phyloP scores from a whole-genome alignment of 192 early-diverging fungal species.

The Backusella macrospora region DNA sequence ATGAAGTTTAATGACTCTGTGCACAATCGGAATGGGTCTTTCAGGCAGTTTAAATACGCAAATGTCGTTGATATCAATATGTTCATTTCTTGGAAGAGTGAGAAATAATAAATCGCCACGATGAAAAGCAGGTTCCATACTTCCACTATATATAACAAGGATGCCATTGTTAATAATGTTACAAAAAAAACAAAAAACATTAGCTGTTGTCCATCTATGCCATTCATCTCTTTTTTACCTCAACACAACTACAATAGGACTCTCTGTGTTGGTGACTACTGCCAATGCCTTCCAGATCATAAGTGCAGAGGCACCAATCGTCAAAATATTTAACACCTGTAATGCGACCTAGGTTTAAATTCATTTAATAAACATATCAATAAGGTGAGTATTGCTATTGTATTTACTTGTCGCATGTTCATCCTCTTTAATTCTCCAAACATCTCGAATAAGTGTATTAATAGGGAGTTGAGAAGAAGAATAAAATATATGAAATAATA shows the following conservation, averaged over 20 bases:
- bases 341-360: conserved; percentile 41
- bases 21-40: conserved; percentile 94
- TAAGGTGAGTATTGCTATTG: too few species aligned
- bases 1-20: conserved; percentile 93
- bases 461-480: neutral
- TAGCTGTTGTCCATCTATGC: too few species aligned
- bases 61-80: conserved; percentile 90
- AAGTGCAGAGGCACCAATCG: conserved; percentile 90
- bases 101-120: conserved; percentile 94
- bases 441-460: conserved; percentile 1
- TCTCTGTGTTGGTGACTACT: conserved; percentile 87
- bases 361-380: neutral
- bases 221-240: conserved; percentile 51
- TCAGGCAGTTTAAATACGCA: conserved; percentile 91
- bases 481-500: neutral
- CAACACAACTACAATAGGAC: conserved; percentile 96
- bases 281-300: conserved; percentile 96
- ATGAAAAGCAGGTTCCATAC: conserved; percentile 97
- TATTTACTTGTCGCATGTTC: conserved; percentile 36
- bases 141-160: conserved; percentile 60
- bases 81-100: conserved; percentile 64
- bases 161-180: neutral
- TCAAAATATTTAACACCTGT: conserved; percentile 86
- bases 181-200: too few species aligned
- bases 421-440: conserved; percentile 40